A percentile compares a stretch with the other conserved stretches of the same genome.
Evolutionary conservation across 2,329 filamentous ascomycete species (phyloP).

Genomic region (Westerdykella ornata): DNA sequence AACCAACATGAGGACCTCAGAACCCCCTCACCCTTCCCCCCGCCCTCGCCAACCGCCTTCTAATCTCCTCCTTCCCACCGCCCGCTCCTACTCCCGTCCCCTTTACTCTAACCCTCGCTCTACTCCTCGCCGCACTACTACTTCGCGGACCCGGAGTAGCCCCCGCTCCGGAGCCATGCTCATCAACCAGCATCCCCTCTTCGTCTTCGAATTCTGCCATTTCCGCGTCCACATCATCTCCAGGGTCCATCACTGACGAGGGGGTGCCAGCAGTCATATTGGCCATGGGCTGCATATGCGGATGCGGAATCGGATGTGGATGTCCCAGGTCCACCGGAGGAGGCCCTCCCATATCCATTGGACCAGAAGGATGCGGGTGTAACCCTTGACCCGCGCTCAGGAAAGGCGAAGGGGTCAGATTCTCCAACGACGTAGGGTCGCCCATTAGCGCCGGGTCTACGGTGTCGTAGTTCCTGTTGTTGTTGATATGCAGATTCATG

Average conservation of each 20-base stretch:
- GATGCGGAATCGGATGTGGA: no score
- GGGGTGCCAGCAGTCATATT: no score
- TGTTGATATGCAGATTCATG: constrained; percentile 22
- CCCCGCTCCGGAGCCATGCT: no score
- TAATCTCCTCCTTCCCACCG: constrained; percentile 20
- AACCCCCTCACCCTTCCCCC: not conserved
- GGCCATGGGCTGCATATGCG: no score
- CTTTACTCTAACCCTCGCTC: not conserved
- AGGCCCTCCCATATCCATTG: constrained; percentile 6
- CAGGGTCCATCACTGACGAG: no score
- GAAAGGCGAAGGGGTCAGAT: constrained; percentile 33
- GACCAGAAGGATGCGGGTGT: constrained; percentile 1
- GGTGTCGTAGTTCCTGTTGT: constrained; percentile 44
- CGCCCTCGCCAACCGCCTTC: constrained; percentile 4
- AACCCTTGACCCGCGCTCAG: constrained; percentile 17
- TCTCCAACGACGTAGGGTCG: constrained; percentile 15
- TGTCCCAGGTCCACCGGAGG: constrained; percentile 1
- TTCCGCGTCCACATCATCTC: not conserved
- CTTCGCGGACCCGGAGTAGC: no score
- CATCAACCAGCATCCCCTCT: not conserved
- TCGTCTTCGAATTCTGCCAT: constrained; percentile 6
- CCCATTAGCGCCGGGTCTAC: constrained; percentile 58
- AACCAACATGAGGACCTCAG: no score
- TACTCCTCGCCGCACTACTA: no score
- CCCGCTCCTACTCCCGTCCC: constrained; percentile 8